Base-by-base conservation (phyloP, 2,329 filamentous ascomycete genomes). In the Cyphellophora europaea region DNA sequence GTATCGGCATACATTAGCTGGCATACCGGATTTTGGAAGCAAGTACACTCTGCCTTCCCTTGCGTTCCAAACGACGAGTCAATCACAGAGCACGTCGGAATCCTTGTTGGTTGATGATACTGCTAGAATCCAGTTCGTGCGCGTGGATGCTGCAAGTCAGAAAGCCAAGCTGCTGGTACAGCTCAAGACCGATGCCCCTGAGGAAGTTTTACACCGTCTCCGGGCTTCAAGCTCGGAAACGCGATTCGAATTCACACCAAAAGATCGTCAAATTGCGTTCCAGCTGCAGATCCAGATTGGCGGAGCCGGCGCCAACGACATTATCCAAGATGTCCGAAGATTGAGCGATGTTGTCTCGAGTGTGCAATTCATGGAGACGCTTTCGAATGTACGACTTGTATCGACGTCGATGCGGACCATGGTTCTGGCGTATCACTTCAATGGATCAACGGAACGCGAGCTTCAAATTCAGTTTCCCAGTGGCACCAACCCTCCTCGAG, bases 291-390 rank as follows among this genome's bases (percentile, higher is more conserved):
- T 38, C 3, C 11, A 36, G 2, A 35, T 45, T 17, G 34, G 37
- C 19, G 43, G 40, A 18, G 19, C 37, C 11, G 41, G 37, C 10
- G 36, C 48, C 30, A 34, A 40, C 2, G 18, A 25, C 11, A 38
- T 48, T 23, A 13, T 45, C 10, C 36, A 35, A n/a, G 41, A 42
- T 18, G 38, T 44, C 5, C 38, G 37, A 19, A 37, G 44, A 12
- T 23, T 48, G n/a, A 36, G 47, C 29, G 44, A 44, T 33, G 30
- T 43, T 12, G 37, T 48, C 3, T 38, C 41, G 4, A 46, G 41
- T 11, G 40, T 47, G 5, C 39, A 45, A 23, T 30, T 44, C 10
- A 37, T 49, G 14, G 37, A 43, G 21, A 32, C 36, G 8, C 37
- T 42, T 5, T 34, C 40, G 17, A 37, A 32, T 13, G 11, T 49